Evolutionary conservation across 306 rosid species (phyloP).

Genomic region (Gastrolobium bilobum): DNA sequence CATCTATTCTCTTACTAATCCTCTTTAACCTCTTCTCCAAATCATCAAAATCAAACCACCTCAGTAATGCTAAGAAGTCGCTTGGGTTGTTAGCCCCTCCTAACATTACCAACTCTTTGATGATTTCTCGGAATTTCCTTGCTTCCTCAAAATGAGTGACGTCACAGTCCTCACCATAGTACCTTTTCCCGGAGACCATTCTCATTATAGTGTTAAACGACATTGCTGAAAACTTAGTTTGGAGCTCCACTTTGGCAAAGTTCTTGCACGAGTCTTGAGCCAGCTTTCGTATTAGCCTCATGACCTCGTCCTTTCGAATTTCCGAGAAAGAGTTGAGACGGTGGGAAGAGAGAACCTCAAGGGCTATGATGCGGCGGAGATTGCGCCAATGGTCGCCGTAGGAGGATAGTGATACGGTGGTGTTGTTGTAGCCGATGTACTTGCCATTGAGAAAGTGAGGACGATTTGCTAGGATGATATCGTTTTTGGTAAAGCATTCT

Average conservation of each 20-base stretch:
- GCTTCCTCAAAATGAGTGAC: no score
- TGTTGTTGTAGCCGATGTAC: slow-evolving; percentile 1
- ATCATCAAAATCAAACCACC: neutral
- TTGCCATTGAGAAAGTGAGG: neutral
- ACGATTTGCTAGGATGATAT: neutral
- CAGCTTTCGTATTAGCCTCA: neutral
- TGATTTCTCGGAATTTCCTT: no score
- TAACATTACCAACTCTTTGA: no score
- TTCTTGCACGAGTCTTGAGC: no score
- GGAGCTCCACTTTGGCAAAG: neutral
- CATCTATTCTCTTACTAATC: neutral
- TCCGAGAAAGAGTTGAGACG: neutral
- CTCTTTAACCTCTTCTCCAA: neutral
- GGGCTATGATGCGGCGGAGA: slow-evolving; percentile 8
- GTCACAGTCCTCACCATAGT: no score
- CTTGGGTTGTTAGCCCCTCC: no score
- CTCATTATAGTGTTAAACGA: no score
- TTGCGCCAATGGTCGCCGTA: slow-evolving; percentile 16
- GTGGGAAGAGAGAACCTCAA: neutral
- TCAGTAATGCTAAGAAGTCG: neutral
- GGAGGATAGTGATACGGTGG: neutral
- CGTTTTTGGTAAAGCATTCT: slow-evolving; percentile 10
- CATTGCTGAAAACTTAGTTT: no score
- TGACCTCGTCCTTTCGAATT: neutral
- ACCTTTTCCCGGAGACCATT: no score